A percentile compares a stretch with the other conserved stretches of the same genome.
These are phyloP conservation scores for Xylariales sp. DNA, from an alignment of 2,329 filamentous ascomycete genomes.

Conservation along the genomic window DNA sequence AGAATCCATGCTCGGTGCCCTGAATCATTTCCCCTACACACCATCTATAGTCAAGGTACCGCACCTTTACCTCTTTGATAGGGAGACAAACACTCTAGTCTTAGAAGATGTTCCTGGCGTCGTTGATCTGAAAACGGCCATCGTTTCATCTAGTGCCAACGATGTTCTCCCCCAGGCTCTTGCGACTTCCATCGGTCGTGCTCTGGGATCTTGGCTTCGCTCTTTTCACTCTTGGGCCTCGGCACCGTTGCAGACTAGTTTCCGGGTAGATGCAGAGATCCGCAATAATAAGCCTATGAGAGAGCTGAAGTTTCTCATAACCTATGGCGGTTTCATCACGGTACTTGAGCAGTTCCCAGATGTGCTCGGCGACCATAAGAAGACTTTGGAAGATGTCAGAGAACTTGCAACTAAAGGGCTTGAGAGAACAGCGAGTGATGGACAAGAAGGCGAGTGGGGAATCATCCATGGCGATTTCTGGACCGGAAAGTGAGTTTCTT, in stretches of 20 bases:
- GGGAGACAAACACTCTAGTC: slow-evolving; percentile 28
- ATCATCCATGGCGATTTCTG: slow-evolving; percentile 38
- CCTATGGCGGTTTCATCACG: slow-evolving; percentile 30
- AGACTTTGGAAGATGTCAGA: slow-evolving; percentile 24
- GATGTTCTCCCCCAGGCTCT: slow-evolving; percentile 11
- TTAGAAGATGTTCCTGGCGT: slow-evolving; percentile 30
- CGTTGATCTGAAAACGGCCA: slow-evolving; percentile 28
- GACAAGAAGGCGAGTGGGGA: slow-evolving; percentile 13
- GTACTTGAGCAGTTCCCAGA: slow-evolving; percentile 28
- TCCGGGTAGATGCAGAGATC: slow-evolving; percentile 14
- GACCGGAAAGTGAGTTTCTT: slow-evolving; percentile 33
- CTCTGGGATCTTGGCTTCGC: slow-evolving; percentile 28
- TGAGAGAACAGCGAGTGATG: slow-evolving; percentile 1
- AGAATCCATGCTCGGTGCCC: slow-evolving; percentile 23
- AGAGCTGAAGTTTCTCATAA: slow-evolving; percentile 31
- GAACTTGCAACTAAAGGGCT: slow-evolving; percentile 7
- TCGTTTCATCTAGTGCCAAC: slow-evolving; percentile 17
- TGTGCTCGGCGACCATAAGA: slow-evolving; percentile 20
- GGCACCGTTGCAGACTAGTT: slow-evolving; percentile 14
- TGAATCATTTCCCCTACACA: slow-evolving; percentile 17
- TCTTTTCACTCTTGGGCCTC: slow-evolving; percentile 31
- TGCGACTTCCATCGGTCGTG: slow-evolving; percentile 21
- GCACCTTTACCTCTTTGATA: slow-evolving; percentile 27
- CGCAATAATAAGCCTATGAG: slow-evolving; percentile 29
- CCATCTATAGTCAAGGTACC: slow-evolving; percentile 25